A percentile compares a stretch with the other conserved stretches of the same genome.
These are phyloP conservation scores for Xanthoceras sorbifolium DNA, from an alignment of 345 rosid species.

Conservation along the genomic window DNA sequence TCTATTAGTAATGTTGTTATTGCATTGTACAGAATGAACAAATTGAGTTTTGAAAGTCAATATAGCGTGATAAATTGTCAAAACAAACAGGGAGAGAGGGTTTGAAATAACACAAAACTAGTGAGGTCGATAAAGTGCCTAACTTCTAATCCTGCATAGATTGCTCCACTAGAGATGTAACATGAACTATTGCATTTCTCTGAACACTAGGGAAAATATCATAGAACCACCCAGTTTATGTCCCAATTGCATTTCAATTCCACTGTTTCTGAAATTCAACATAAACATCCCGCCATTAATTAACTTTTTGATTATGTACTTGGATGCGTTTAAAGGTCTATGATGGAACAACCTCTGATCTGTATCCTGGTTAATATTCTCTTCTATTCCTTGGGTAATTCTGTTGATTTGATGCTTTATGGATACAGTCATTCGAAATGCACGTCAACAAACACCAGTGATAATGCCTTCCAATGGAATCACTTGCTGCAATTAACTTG, in stretches of 20 bases:
- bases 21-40: background rate
- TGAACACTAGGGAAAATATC: background rate
- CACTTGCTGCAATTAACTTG: background rate
- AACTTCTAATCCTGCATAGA: background rate
- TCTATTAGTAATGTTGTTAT: background rate
- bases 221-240: background rate
- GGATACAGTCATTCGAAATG: background rate
- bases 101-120: constrained; percentile 2
- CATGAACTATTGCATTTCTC: background rate
- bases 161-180: background rate
- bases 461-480: background rate
- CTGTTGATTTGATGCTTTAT: background rate
- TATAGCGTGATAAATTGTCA: background rate
- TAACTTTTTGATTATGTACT: background rate
- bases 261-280: background rate
- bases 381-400: background rate
- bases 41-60: background rate
- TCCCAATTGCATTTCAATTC: background rate
- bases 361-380: background rate
- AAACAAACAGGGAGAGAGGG: background rate
- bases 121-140: background rate
- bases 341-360: background rate
- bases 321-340: background rate
- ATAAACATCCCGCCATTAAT: background rate
- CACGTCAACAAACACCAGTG: background rate